These are phyloP conservation scores for Lichtheimia ornata DNA, from an alignment of 371 early-diverging fungal species.

Conservation along the genomic window DNA sequence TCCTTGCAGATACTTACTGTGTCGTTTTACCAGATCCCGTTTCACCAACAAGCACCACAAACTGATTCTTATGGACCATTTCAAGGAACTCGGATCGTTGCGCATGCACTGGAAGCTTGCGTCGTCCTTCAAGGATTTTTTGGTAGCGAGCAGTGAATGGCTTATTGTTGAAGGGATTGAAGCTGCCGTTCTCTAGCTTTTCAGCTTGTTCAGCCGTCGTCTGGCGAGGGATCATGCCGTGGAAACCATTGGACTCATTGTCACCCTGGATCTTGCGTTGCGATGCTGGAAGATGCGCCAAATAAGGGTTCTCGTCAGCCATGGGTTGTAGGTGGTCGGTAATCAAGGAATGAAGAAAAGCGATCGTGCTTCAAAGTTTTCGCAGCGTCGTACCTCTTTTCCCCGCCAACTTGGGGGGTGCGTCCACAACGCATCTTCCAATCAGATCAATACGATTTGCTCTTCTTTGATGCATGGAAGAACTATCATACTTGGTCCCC, in stretches of 20 bases:
- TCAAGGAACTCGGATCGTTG: conserved; percentile 86
- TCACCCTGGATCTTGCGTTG: conserved; percentile 33
- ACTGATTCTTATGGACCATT: conserved; percentile 84
- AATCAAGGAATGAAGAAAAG: too few relatives aligned
- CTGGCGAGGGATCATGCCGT: conserved; percentile 58
- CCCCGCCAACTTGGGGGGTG: too few relatives aligned
- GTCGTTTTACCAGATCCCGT: conserved; percentile 95
- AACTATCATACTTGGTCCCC: too few relatives aligned
- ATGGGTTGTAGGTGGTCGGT: background rate
- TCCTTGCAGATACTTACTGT: conserved; percentile 61
- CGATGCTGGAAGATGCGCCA: conserved; percentile 55
- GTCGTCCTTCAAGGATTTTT: conserved; percentile 79
- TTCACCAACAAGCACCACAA: conserved; percentile 87
- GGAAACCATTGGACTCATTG: conserved; percentile 20
- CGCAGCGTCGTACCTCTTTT: too few relatives aligned
- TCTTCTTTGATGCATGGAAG: too few relatives aligned
- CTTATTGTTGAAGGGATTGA: conserved; percentile 83
- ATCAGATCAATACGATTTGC: too few relatives aligned
- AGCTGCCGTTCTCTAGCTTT: conserved; percentile 70
- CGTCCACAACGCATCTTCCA: too few relatives aligned
- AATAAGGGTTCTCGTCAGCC: conserved; percentile 58
- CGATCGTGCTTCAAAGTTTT: too few relatives aligned
- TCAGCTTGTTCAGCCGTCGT: conserved; percentile 76
- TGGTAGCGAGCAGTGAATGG: conserved; percentile 80
- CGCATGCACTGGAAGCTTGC: conserved; percentile 87